Conservation (phyloP, 495 filamentous ascomycete species). For the Clohesyomyces aquaticus region DNA sequence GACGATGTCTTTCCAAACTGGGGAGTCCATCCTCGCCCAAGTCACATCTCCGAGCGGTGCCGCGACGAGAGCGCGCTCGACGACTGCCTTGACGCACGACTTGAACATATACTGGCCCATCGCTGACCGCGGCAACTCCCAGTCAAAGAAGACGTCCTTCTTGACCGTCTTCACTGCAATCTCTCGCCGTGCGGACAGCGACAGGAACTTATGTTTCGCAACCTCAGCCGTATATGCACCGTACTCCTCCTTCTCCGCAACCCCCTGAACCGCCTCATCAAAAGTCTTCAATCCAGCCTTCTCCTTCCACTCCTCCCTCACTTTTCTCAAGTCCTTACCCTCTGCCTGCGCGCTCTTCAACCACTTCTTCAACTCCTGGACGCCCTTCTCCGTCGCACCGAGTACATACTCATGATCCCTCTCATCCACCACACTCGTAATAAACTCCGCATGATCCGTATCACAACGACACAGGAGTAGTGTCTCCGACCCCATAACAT, state of each 20-base stretch:
- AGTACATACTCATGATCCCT: slow-evolving; percentile 40
- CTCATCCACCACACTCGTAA: slow-evolving; percentile 35
- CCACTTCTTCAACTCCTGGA: slow-evolving; percentile 14
- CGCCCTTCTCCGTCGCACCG: slow-evolving; percentile 32
- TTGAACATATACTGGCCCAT: slow-evolving; percentile 40
- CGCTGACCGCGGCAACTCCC: slow-evolving; percentile 37
- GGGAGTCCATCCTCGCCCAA: slow-evolving; percentile 40
- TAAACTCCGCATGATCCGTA: slow-evolving; percentile 41
- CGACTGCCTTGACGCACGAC: slow-evolving; percentile 31
- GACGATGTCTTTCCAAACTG: slow-evolving; percentile 31
- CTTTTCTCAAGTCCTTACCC: slow-evolving; percentile 10
- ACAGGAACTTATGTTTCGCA: slow-evolving; percentile 2
- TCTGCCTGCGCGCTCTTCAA: slow-evolving; percentile 10
- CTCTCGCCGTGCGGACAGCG: slow-evolving; percentile 11
- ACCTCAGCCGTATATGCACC: slow-evolving; percentile 25
- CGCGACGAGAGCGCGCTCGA: slow-evolving; percentile 36
- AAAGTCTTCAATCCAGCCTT: slow-evolving; percentile 32
- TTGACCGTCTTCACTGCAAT: slow-evolving; percentile 14
- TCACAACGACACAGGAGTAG: slow-evolving; percentile 39
- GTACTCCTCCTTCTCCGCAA: slow-evolving; percentile 29
- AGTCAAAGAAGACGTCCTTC: slow-evolving; percentile 39
- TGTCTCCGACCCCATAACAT: slow-evolving; percentile 42
- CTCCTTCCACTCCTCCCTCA: slow-evolving; percentile 24
- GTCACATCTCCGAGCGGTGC: slow-evolving; percentile 41
- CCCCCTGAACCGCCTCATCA: slow-evolving; percentile 36